Percentiles rank a stretch among this genome's conserved stretches.
These are phyloP conservation scores for Cercospora sp. DNA, from an alignment of 2,329 filamentous ascomycete genomes.

Conservation along the genomic window DNA sequence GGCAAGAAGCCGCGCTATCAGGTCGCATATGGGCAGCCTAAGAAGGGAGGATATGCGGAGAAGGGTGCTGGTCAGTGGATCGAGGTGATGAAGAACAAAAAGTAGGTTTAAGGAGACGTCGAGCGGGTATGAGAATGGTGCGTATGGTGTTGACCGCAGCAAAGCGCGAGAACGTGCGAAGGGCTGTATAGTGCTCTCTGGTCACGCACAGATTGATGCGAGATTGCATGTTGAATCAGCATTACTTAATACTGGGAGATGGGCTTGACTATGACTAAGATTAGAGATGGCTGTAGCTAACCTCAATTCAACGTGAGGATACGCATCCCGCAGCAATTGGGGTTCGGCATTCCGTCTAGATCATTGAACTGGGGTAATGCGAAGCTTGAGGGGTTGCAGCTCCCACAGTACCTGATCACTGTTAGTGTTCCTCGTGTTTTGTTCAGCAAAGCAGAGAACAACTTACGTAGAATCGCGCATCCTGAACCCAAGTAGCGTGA, in stretches of 20 bases:
- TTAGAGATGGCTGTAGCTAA: neutral
- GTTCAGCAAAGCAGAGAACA: neutral
- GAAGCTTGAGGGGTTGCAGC: conserved; percentile 24
- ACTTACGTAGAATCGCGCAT: conserved; percentile 30
- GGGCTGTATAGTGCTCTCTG: neutral
- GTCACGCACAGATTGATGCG: neutral
- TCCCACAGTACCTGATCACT: conserved; percentile 24
- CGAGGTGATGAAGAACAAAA: neutral
- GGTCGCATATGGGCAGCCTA: neutral
- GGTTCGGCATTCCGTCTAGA: neutral
- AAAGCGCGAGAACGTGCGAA: neutral
- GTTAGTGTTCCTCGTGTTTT: neutral
- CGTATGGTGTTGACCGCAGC: neutral
- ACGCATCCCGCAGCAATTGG: neutral
- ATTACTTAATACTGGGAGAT: neutral
- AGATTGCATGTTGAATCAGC: neutral
- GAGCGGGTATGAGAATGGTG: no score
- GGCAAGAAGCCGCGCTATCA: neutral
- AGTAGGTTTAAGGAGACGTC: no score
- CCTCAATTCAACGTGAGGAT: neutral
- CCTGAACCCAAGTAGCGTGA: conserved; percentile 28
- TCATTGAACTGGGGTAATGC: conserved; percentile 20
- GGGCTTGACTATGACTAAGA: neutral
- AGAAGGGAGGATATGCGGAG: neutral
- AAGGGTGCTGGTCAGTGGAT: neutral